Evolutionary conservation across 2,329 filamentous ascomycete species (phyloP).

Genomic region (Coniochaeta sp.): DNA sequence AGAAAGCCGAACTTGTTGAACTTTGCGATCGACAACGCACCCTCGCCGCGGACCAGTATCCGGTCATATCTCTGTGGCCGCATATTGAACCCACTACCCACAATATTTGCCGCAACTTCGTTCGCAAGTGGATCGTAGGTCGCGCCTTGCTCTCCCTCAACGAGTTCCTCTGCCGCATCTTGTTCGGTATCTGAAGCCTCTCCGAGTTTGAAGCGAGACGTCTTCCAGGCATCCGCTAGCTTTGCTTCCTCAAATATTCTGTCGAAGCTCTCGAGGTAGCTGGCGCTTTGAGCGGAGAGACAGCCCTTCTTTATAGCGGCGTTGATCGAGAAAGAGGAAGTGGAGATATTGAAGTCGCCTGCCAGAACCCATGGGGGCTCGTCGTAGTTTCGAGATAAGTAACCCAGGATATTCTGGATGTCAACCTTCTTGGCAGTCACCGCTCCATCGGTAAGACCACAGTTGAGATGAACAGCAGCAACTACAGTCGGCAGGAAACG

Average conservation of each 20-base stretch:
- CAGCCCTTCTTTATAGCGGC: constrained; percentile 41
- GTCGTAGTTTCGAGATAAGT: constrained; percentile 34
- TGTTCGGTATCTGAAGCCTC: constrained; percentile 28
- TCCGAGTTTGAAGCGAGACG: constrained; percentile 33
- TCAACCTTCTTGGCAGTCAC: constrained; percentile 50
- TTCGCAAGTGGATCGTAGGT: constrained; percentile 57
- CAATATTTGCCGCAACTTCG: constrained; percentile 41
- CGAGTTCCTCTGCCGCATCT: constrained; percentile 25
- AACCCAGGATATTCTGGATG: constrained; percentile 37
- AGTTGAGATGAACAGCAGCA: constrained; percentile 53
- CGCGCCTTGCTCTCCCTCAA: constrained; percentile 54
- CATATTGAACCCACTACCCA: constrained; percentile 37
- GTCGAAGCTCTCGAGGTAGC: constrained; percentile 37
- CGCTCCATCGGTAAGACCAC: constrained; percentile 51
- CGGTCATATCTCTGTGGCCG: constrained; percentile 60
- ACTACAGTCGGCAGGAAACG: constrained; percentile 35
- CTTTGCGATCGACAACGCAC: constrained; percentile 26
- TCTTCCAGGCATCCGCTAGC: constrained; percentile 45
- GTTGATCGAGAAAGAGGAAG: constrained; percentile 48
- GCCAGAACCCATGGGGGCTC: constrained; percentile 46
- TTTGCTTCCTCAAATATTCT: constrained; percentile 32
- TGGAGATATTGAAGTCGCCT: constrained; percentile 59
- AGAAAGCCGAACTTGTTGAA: constrained; percentile 54
- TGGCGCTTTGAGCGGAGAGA: constrained; percentile 41
- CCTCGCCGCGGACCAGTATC: constrained; percentile 43